These are phyloP conservation scores for Chrysopogon serrulatus DNA, from an alignment of 176 grass and related monocot genomes.

Conservation along the genomic window DNA sequence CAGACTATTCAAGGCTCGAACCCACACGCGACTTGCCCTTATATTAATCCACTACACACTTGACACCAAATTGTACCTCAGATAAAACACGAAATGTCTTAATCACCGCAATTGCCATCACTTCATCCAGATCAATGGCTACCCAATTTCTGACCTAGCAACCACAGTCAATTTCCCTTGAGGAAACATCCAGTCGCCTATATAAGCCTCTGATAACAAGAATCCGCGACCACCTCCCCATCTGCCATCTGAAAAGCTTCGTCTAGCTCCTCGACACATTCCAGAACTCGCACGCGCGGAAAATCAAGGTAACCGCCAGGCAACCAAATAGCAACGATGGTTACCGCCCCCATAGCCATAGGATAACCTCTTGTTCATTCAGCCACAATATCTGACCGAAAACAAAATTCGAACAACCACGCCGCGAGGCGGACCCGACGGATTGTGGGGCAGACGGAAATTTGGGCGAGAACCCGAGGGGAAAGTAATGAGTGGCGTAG, in stretches of 20 bases:
- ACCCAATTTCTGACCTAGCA: not conserved
- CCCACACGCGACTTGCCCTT: not conserved
- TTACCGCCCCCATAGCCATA: not conserved
- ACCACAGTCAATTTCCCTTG: not conserved
- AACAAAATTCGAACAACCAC: not conserved
- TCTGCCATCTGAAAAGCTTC: slow-evolving; percentile 1
- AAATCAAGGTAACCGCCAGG: not conserved
- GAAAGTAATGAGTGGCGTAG: not conserved
- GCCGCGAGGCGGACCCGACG: not conserved
- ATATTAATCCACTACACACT: not conserved
- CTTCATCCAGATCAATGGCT: not conserved
- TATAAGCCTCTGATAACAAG: not conserved
- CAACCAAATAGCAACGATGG: not conserved
- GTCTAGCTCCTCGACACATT: not conserved
- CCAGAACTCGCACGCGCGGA: not conserved
- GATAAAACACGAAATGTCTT: not conserved
- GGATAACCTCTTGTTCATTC: not conserved
- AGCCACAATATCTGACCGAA: not conserved
- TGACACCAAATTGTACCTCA: not conserved
- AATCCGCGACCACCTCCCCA: not conserved
- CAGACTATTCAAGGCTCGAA: not conserved
- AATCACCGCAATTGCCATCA: slow-evolving; percentile 1
- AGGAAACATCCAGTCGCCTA: not conserved
- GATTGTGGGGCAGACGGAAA: not conserved
- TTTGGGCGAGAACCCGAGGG: not conserved